Percentiles rank a stretch among this genome's conserved stretches.
Evolutionary conservation across 805 yeast genomes (phyloP).

Genomic region (Yarrowia sp.): DNA sequence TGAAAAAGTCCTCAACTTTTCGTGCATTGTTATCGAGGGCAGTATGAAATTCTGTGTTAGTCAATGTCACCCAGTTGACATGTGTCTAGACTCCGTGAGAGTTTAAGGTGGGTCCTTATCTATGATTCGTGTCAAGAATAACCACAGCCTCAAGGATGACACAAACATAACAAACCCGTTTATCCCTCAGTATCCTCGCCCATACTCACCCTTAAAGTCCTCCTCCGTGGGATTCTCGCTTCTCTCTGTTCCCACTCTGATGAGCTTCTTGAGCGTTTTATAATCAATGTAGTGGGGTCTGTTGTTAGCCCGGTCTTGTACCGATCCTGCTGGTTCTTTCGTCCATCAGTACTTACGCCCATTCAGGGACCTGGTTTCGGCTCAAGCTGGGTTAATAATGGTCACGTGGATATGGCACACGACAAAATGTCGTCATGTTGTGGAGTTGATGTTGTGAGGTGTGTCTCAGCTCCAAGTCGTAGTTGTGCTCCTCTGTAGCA

Average conservation of each 20-base stretch:
- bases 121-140: too few species aligned
- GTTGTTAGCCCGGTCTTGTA: conserved; percentile 7
- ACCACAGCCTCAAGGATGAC: too few species aligned
- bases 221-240: conserved; percentile 43
- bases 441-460: too few species aligned
- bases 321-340: background rate
- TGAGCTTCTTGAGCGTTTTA: conserved; percentile 75
- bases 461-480: too few species aligned
- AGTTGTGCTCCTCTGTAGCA: background rate
- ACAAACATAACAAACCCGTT: too few species aligned
- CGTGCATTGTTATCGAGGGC: conserved; percentile 79
- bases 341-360: conserved; percentile 49
- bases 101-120: too few species aligned
- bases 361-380: conserved; percentile 90
- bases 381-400: conserved; percentile 43
- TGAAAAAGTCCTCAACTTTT: conserved; percentile 75
- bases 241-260: conserved; percentile 46
- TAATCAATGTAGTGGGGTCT: conserved; percentile 75
- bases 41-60: conserved; percentile 65
- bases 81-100: too few species aligned
- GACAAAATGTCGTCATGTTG: background rate
- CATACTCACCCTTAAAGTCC: conserved; percentile 26
- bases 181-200: too few species aligned
- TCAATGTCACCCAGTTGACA: too few species aligned
- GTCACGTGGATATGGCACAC: background rate